phyloP scores from a whole-genome alignment of 495 filamentous ascomycete species.

The Articulospora tetracladia region DNA sequence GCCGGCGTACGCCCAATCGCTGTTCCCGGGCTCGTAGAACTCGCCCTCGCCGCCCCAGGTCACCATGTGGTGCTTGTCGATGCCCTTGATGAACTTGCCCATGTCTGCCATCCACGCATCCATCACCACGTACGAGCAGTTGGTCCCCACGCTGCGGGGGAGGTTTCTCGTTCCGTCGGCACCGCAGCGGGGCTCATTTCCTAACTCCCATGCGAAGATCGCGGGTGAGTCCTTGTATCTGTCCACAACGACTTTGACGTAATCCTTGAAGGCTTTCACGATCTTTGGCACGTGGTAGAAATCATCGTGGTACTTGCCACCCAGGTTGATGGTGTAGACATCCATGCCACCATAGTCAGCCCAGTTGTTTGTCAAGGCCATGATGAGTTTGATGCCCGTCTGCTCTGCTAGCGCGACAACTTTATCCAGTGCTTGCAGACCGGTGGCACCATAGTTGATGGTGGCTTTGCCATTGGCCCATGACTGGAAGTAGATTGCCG shows the following conservation, averaged over 20 bases:
- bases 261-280: constrained; percentile 24
- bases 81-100: constrained; percentile 54
- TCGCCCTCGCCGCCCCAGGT: constrained; percentile 57
- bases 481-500: constrained; percentile 58
- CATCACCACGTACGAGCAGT: constrained; percentile 1
- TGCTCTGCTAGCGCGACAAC: constrained; percentile 53
- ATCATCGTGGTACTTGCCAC: constrained; percentile 41
- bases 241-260: constrained; percentile 57
- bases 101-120: constrained; percentile 50
- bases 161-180: constrained; percentile 39
- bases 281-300: constrained; percentile 4
- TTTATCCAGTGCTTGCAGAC: constrained; percentile 64
- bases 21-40: neutral
- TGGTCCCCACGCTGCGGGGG: constrained; percentile 14
- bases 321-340: constrained; percentile 43
- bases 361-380: constrained; percentile 52
- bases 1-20: constrained; percentile 4
- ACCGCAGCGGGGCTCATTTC: constrained; percentile 53
- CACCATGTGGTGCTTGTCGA: constrained; percentile 64
- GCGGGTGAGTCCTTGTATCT: constrained; percentile 54
- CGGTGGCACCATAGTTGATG: constrained; percentile 65
- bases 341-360: constrained; percentile 65
- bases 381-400: constrained; percentile 45
- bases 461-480: constrained; percentile 47
- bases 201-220: constrained; percentile 68